A percentile compares a stretch with the other conserved stretches of the same genome.
Conservation (phyloP, 23 red algal species). For the Cyanidioschyzon merolae region DNA sequence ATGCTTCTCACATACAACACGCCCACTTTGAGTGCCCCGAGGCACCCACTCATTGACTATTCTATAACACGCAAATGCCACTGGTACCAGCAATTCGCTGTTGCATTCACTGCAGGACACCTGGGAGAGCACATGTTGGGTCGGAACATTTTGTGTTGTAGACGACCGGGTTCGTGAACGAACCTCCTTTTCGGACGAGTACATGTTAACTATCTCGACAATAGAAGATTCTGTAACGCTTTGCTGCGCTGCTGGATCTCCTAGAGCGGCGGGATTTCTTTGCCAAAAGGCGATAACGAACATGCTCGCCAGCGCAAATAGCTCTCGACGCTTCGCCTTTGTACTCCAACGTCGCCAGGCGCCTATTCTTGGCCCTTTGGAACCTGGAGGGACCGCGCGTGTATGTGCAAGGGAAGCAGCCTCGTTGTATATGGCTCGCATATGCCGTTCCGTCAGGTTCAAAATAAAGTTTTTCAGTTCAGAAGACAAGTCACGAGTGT, state of each 20-base stretch:
- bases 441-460: background rate
- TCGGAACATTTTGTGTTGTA: no score
- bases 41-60: background rate
- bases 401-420: background rate
- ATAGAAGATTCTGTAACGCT: no score
- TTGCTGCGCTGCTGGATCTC: no score
- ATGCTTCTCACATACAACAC: background rate
- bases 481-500: background rate
- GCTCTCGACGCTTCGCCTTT: background rate
- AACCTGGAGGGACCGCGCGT: no score
- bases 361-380: background rate
- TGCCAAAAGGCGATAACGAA: background rate
- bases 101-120: no score
- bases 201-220: no score
- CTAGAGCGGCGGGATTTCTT: no score
- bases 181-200: no score
- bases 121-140: no score
- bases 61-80: background rate
- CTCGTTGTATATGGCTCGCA: background rate
- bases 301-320: background rate
- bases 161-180: no score
- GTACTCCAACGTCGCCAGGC: background rate
- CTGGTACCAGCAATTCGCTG: no score
- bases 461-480: background rate
- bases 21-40: background rate